Conservation (phyloP, 306 rosid species). For the Trifolium subterraneum region DNA sequence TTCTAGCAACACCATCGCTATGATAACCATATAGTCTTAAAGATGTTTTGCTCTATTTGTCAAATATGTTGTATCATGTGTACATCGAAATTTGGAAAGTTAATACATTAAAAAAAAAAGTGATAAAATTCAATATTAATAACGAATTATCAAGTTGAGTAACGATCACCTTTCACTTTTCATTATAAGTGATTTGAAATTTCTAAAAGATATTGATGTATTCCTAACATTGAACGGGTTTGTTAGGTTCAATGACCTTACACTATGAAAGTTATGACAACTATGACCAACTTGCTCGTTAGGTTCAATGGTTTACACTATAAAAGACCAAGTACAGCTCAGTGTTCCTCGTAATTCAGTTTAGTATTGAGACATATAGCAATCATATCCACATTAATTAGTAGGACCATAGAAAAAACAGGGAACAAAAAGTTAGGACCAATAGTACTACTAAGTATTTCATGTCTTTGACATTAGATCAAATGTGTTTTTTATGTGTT, state of each 20-base stretch:
- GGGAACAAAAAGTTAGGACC: constrained; percentile 1
- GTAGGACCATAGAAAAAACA: constrained; percentile 2
- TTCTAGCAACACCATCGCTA: too few relatives aligned
- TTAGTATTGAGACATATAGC: constrained; percentile 5
- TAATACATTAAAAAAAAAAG: too few relatives aligned
- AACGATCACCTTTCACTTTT: background rate
- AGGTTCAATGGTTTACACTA: constrained; percentile 7
- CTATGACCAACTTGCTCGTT: constrained; percentile 4
- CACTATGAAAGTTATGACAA: background rate
- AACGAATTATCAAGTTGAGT: too few relatives aligned
- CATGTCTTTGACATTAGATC: background rate
- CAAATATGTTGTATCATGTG: too few relatives aligned
- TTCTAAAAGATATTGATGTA: background rate
- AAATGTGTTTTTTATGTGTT: background rate
- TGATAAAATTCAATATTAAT: too few relatives aligned
- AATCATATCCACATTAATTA: background rate
- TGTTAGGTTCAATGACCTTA: background rate
- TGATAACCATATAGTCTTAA: too few relatives aligned
- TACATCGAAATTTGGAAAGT: too few relatives aligned
- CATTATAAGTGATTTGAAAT: background rate
- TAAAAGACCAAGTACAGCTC: constrained; percentile 8
- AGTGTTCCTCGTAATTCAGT: constrained; percentile 2
- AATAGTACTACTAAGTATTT: background rate
- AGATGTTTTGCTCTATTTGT: too few relatives aligned
- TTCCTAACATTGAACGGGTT: background rate